Base-by-base conservation (phyloP, 2,329 filamentous ascomycete species). In the Alternaria triticimaculans region DNA sequence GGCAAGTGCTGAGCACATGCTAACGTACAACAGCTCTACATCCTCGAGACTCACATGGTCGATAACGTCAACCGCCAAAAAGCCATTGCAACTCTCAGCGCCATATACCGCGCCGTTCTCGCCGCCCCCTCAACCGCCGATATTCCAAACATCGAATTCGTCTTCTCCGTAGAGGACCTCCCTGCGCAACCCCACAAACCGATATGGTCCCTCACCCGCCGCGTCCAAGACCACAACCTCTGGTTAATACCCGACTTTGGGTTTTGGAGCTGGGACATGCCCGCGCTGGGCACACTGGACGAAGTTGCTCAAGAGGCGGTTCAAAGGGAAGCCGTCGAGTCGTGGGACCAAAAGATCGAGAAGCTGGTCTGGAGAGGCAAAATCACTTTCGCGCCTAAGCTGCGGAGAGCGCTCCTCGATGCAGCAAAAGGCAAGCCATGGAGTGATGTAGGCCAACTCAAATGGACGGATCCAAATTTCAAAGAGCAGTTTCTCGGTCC, bases 401-500 rank as follows among this genome's bases (percentile, higher is more conserved):
- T 78, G 56, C 62, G 76, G 26, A 66, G 72, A 58, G 73, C 73
- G 6, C 65, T 78, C 45, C 45, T 77, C 10, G 74, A 76, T 45
- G 73, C 72, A 20, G 64, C 74, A 14, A 71, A 68, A 43, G 75
- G 75, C 53, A 77, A 77, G 60, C 54, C 65, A 5, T 78, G 75
- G 75, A 76, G 74, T 41, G 75, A 77, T 26, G 75, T 78, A n/a
- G 73, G 69, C 5, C 71, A 77, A 57, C 66, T 78, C 51, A 66
- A 65, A 55, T 77, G 75, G 75, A 66, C 61, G 4, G 70, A 76
- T 53, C 67, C 68, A 9, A 70, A 76, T 26, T 76, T 76, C 65
- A 74, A 76, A 62, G 69, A 76, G 46, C 81, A 85, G 55, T 81
- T 84, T 10, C 67, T 86, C 2, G 80, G 81, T 1, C 85, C 87